These are phyloP conservation scores for Crithidia thermophila DNA, from an alignment of 208 protist genomes.

Conservation along the genomic window DNA sequence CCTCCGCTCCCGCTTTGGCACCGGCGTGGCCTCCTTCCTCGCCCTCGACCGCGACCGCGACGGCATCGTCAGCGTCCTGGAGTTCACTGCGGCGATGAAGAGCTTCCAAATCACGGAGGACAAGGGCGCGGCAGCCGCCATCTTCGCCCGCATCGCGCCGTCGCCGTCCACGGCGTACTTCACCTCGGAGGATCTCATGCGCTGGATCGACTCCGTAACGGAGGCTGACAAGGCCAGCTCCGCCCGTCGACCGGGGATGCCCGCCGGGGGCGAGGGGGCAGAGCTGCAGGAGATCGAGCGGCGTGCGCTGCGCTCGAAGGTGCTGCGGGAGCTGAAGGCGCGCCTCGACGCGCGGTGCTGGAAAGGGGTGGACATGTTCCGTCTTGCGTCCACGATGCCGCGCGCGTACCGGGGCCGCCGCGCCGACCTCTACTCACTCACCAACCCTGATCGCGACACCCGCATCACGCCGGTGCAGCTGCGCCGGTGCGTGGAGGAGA, in stretches of 20 bases:
- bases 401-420: slow-evolving; percentile 66
- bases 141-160: slow-evolving; percentile 64
- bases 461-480: slow-evolving; percentile 88
- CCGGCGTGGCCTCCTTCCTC: slow-evolving; percentile 79
- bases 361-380: slow-evolving; percentile 87
- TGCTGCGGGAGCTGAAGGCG: slow-evolving; percentile 59
- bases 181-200: slow-evolving; percentile 76
- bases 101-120: slow-evolving; percentile 81
- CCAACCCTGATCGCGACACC: slow-evolving; percentile 77
- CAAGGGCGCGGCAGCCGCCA: slow-evolving; percentile 41
- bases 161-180: slow-evolving; percentile 58
- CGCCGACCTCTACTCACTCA: slow-evolving; percentile 71
- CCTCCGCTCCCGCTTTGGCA: slow-evolving; percentile 71
- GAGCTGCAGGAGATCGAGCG: slow-evolving; percentile 48
- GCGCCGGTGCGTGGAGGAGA: slow-evolving; percentile 83
- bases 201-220: slow-evolving; percentile 59
- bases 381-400: slow-evolving; percentile 85
- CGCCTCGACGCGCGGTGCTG: slow-evolving; percentile 75
- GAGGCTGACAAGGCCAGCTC: slow-evolving; percentile 27
- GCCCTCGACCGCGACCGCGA: slow-evolving; percentile 86
- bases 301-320: slow-evolving; percentile 47
- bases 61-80: slow-evolving; percentile 70
- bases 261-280: slow-evolving; percentile 34
- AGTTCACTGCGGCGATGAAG: slow-evolving; percentile 71
- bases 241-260: slow-evolving; percentile 15